These are phyloP conservation scores for Mariannaea elegans DNA, from an alignment of 2,329 filamentous ascomycete genomes.

Conservation along the genomic window DNA sequence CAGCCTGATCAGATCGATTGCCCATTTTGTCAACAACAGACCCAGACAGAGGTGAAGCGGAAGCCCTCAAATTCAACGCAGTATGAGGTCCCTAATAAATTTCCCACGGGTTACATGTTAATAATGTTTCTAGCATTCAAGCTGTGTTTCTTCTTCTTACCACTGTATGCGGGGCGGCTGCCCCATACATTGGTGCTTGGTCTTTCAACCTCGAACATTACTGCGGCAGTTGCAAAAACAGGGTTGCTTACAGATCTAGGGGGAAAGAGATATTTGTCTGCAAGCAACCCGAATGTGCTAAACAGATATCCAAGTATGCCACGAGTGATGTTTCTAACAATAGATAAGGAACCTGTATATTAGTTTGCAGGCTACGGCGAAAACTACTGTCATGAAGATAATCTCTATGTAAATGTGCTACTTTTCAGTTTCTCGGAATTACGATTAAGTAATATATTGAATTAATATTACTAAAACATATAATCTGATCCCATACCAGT, in stretches of 20 bases:
- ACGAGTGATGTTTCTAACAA: background rate
- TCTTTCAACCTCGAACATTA: slow-evolving; percentile 22
- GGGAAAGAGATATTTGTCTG: slow-evolving; percentile 23
- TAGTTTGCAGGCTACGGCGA: no score
- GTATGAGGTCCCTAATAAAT: no score
- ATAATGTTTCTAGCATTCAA: background rate
- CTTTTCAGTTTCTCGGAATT: no score
- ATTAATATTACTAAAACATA: no score
- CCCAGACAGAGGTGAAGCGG: slow-evolving; percentile 14
- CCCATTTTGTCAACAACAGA: slow-evolving; percentile 15
- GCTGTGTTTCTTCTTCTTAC: slow-evolving; percentile 10
- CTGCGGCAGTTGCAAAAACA: slow-evolving; percentile 13
- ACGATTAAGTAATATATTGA: no score
- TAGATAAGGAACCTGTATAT: no score
- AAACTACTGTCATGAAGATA: no score
- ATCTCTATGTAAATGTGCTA: no score
- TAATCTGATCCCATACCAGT: no score
- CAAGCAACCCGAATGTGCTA: slow-evolving; percentile 12
- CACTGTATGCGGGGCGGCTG: slow-evolving; percentile 13
- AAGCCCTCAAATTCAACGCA: slow-evolving; percentile 25
- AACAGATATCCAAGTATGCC: slow-evolving; percentile 10
- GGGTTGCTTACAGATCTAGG: slow-evolving; percentile 11
- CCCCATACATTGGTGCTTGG: slow-evolving; percentile 9
- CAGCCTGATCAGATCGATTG: slow-evolving; percentile 23
- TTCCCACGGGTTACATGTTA: no score